A percentile compares a stretch with the other conserved stretches of the same genome.
Evolutionary conservation across 305 asterid species (phyloP).

Genomic region (Fraxinus greggii): DNA sequence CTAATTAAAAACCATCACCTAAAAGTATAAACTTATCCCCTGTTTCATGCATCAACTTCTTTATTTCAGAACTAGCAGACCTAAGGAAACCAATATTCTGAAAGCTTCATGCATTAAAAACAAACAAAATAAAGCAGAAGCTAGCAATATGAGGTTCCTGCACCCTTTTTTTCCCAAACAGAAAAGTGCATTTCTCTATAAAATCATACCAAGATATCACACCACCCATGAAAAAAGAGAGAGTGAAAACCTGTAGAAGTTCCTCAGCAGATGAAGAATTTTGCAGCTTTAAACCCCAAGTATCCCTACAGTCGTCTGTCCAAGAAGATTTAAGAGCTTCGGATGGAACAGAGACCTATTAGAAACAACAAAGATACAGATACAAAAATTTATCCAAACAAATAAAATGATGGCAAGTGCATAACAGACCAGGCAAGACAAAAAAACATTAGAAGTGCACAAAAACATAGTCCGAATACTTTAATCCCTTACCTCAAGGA

Average conservation of each 20-base stretch:
- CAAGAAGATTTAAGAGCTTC: constrained; percentile 82
- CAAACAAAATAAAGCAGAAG: background rate
- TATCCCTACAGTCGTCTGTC: constrained; percentile 66
- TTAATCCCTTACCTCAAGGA: constrained; percentile 59
- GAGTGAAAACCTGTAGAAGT: constrained; percentile 65
- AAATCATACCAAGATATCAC: background rate
- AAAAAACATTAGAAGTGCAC: constrained; percentile 10
- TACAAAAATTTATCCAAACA: constrained; percentile 19
- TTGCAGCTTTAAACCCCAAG: constrained; percentile 75
- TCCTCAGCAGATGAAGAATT: constrained; percentile 55
- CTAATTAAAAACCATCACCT: background rate
- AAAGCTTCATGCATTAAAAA: background rate
- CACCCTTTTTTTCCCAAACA: too few relatives aligned
- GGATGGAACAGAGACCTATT: constrained; percentile 74
- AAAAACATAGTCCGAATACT: constrained; percentile 2
- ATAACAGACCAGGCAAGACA: background rate
- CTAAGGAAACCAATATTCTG: background rate
- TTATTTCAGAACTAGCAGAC: background rate
- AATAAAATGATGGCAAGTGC: constrained; percentile 19
- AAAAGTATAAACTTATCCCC: background rate
- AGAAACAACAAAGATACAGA: background rate
- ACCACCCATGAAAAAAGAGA: background rate
- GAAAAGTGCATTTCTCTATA: background rate
- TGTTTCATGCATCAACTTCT: background rate
- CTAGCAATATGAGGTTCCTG: background rate